Evolutionary conservation across 73 alveolate species (phyloP).

Genomic region (Durusdinium trenchii): DNA sequence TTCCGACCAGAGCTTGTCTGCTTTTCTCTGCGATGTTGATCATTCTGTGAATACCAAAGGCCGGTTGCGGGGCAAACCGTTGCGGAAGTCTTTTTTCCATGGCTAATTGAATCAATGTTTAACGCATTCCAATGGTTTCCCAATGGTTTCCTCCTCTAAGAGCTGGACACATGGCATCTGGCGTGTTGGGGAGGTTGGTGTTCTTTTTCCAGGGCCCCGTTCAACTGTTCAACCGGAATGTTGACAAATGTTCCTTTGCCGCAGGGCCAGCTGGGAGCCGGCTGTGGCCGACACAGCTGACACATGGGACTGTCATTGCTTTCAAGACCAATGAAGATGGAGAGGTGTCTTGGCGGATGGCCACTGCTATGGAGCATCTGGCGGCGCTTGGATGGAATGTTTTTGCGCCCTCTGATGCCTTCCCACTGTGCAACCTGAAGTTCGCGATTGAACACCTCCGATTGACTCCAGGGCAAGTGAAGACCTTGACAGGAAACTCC

Average conservation of each 20-base stretch:
- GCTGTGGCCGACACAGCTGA: slow-evolving; percentile 34
- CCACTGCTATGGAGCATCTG: slow-evolving; percentile 32
- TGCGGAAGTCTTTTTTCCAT: no score
- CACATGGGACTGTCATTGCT: not conserved
- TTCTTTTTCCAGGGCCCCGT: no score
- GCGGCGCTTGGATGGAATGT: slow-evolving; percentile 18
- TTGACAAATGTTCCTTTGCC: not conserved
- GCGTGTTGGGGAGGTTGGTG: no score
- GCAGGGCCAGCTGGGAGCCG: slow-evolving; percentile 21
- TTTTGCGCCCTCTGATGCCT: not conserved
- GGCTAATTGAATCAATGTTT: no score
- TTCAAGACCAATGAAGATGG: not conserved
- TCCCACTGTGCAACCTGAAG: not conserved
- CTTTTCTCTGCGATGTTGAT: not conserved
- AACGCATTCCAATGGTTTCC: no score
- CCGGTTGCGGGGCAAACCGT: not conserved
- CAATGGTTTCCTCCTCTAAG: no score
- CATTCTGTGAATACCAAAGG: not conserved
- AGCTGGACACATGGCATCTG: no score
- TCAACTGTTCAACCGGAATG: no score
- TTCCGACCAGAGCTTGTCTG: not conserved
- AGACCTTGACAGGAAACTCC: slow-evolving; percentile 30
- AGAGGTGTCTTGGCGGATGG: not conserved
- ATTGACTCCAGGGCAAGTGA: not conserved
- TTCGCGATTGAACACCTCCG: not conserved